Base-by-base conservation (phyloP, 116 monocot genomes). In the Thalassia testudinum region DNA sequence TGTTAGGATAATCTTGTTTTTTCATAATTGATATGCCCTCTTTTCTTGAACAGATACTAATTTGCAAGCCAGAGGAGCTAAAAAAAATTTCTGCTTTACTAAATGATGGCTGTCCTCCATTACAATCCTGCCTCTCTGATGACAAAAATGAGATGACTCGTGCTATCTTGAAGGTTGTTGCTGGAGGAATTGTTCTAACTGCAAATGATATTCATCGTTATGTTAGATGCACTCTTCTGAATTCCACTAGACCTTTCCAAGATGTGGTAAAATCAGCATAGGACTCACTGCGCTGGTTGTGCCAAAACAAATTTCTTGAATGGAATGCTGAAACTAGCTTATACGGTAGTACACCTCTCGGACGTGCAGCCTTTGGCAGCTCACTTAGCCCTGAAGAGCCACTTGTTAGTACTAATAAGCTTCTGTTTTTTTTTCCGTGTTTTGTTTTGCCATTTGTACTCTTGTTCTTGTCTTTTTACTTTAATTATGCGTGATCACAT, bases 91-190 rank as follows among this genome's bases (percentile, higher is more conserved):
- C 56, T 37, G 48, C 72, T 42, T 68, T 99, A 50, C 53, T 99
- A 23, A 99, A 82, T 73, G 82, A 76, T 55, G 72, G 76, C 62
- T 99, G 90, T 28, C 82, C 97, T 22, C 82, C 97, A 12, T 69
- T 99, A 63, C 82, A 99, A 64, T 99, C 97, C 47, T 99, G 97
- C 57, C 88, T 99, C 25, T 82, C 97, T 23, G 97, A 99, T 61
- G 90, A 85, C 69, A 90, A 89, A 84, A 99, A 99, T 80, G 97
- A 90, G 55, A 99, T 99, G 97, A 85, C 82, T 65, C 97, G 90
- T 72, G 90, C 97, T 26, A 89, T 99, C 48, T 68, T 99, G 73
- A 90, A 99, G 66, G 97, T 99, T 60, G 90, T 99, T 66, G 75
- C 97, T 73, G 88, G 97, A 62, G 97, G 89, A 17, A 86, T 89